phyloP scores from a whole-genome alignment of 805 yeast species.

The Candida endomychidarum region DNA sequence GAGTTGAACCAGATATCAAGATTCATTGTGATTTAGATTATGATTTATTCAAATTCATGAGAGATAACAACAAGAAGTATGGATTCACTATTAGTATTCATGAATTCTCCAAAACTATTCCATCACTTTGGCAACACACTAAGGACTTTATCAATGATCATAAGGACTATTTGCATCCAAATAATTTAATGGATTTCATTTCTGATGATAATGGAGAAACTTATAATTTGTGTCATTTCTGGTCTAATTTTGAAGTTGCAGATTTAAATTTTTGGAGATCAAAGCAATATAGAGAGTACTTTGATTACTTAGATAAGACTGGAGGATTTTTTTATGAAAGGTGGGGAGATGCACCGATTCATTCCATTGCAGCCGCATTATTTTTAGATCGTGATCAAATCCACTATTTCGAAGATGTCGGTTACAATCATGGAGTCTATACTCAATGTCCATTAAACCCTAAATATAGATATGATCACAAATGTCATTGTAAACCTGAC shows the following conservation, averaged over 20 bases:
- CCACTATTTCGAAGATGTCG: conserved; percentile 75
- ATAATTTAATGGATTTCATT: conserved; percentile 16
- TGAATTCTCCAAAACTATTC: conserved; percentile 63
- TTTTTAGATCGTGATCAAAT: conserved; percentile 58
- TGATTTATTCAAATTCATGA: conserved; percentile 64
- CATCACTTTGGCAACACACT: conserved; percentile 59
- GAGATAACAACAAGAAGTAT: conserved; percentile 54
- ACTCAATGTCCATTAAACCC: conserved; percentile 53
- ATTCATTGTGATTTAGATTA: conserved; percentile 59
- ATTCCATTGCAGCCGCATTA: conserved; percentile 70
- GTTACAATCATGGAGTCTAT: conserved; percentile 73
- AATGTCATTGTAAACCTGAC: conserved; percentile 38
- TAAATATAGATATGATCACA: conserved; percentile 23
- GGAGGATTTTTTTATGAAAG: conserved; percentile 86
- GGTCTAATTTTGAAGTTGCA: conserved; percentile 78
- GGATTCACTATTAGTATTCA: conserved; percentile 68
- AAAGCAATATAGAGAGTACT: conserved; percentile 55
- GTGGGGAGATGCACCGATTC: conserved; percentile 93
- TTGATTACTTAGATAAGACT: conserved; percentile 57
- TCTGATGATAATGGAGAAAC: conserved; percentile 12
- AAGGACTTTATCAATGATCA: conserved; percentile 41
- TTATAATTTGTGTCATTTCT: conserved; percentile 76
- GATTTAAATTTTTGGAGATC: conserved; percentile 70
- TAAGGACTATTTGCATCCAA: conserved; percentile 18
- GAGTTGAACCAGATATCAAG: conserved; percentile 70